Evolutionary conservation across 73 alveolate genomes (phyloP).

Genomic region (Tetrahymena elliotti): DNA sequence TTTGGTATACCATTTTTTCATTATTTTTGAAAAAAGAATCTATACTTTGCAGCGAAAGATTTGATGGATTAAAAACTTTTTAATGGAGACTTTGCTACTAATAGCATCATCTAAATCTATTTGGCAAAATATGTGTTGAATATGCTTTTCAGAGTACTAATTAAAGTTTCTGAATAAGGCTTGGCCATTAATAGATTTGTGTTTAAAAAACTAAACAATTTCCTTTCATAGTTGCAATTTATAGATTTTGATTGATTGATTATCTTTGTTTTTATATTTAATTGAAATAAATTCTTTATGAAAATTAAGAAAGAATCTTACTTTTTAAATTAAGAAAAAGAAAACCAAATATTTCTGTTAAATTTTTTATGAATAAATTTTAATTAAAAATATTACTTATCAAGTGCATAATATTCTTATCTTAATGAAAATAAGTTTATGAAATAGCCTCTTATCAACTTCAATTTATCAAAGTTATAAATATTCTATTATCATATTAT

Average conservation of each 20-base stretch:
- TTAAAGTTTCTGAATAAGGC: background rate
- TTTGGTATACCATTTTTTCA: background rate
- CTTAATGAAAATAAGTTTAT: too few relatives aligned
- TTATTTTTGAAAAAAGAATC: background rate
- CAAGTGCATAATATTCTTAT: too few relatives aligned
- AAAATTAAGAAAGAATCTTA: background rate
- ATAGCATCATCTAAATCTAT: background rate
- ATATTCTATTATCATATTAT: too few relatives aligned
- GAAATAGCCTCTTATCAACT: too few relatives aligned
- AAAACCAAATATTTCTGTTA: background rate
- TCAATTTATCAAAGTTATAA: too few relatives aligned
- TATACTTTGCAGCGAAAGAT: background rate
- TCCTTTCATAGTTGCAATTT: background rate
- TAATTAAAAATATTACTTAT: too few relatives aligned
- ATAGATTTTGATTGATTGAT: background rate
- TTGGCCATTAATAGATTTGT: background rate
- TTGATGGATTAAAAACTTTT: background rate
- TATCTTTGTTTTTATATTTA: background rate
- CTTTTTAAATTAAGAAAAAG: background rate
- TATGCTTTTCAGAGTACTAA: background rate
- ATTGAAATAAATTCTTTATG: background rate
- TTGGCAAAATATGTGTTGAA: background rate
- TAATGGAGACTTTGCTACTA: background rate
- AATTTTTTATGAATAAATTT: too few relatives aligned
- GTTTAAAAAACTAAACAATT: background rate